A percentile compares a stretch with the other conserved stretches of the same genome.
phyloP scores from a whole-genome alignment of 23 red algal species.

The Gracilaria domingensis region DNA sequence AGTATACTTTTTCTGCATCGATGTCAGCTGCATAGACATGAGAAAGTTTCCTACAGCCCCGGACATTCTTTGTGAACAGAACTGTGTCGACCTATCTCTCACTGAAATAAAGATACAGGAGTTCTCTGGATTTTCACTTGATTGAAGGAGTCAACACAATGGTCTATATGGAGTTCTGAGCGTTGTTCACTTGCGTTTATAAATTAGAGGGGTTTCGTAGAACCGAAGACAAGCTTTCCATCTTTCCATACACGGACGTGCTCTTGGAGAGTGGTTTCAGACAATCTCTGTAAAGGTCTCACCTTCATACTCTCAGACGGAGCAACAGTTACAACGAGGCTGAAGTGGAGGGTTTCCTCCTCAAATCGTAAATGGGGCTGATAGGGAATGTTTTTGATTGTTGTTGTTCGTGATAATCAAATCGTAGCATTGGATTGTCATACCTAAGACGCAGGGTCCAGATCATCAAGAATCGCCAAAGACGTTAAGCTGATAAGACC shows the following conservation, averaged over 20 bases:
- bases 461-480: background rate
- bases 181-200: slow-evolving; percentile 14
- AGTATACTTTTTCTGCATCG: no score
- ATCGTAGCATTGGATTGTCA: slow-evolving; percentile 17
- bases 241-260: slow-evolving; percentile 15
- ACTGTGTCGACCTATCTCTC: no score
- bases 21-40: no score
- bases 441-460: background rate
- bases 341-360: background rate
- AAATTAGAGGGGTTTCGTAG: background rate
- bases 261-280: background rate
- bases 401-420: background rate
- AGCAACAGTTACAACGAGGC: background rate
- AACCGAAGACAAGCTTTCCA: slow-evolving; percentile 22
- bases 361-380: slow-evolving; percentile 10
- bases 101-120: no score
- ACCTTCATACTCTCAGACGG: background rate
- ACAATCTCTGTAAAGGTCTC: background rate
- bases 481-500: background rate
- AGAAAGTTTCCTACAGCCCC: no score
- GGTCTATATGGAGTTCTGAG: background rate
- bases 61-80: no score
- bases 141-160: no score
- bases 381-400: slow-evolving; percentile 12
- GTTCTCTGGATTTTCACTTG: no score